Evolutionary conservation across 169 alveolate genomes (phyloP), one percentile per base, ranked within the genome.

Genomic region (Perkinsus marinus): DNA sequence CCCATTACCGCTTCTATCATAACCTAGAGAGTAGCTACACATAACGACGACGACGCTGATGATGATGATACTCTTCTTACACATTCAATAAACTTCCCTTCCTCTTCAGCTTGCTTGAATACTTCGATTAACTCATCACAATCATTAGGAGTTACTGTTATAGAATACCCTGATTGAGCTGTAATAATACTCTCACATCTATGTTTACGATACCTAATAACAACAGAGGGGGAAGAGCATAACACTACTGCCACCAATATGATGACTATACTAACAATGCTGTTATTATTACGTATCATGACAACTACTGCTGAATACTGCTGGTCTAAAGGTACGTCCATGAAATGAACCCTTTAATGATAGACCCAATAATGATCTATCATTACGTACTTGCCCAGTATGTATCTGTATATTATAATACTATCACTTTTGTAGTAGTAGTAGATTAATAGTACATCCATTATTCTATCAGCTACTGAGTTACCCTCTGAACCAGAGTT

Each of bases 271-370:
- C 46, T 41, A 41, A 10, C 10, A 41, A 10, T n/a, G n/a, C n/a
- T n/a, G n/a, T n/a, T 41, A 41, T 41, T 41, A 41, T 39, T 89
- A 89, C 68, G 68, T 39, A n/a, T 89, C 91, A 30, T 89, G 46
- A 37, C 91, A 89, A 38, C 68, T 41, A 41, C 46, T 41, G 17
- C 68, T 89, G 68, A 39, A 89, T 34, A 89, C 68, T 22, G 91
- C 91, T 5, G 91, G 91, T 26, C 91, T 39, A 68, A 39, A 89
- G 91, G 91, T 89, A 30, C 91, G 91, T 47, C 91, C 91, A 41
- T 89, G 91, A 37, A 89, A 89, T 0, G 68, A 89, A 30, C 91
- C 91, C 36, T 89, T 89, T 37, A 89, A 38, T 38, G 91, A 39
- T 57, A 57, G 34, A 57, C 79, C 79, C 34, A 57, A 57, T 57